Evolutionary conservation across 371 early-diverging fungal genomes (phyloP), one percentile per base, ranked within the genome.

Genomic region (Chytridium lagenaria): DNA sequence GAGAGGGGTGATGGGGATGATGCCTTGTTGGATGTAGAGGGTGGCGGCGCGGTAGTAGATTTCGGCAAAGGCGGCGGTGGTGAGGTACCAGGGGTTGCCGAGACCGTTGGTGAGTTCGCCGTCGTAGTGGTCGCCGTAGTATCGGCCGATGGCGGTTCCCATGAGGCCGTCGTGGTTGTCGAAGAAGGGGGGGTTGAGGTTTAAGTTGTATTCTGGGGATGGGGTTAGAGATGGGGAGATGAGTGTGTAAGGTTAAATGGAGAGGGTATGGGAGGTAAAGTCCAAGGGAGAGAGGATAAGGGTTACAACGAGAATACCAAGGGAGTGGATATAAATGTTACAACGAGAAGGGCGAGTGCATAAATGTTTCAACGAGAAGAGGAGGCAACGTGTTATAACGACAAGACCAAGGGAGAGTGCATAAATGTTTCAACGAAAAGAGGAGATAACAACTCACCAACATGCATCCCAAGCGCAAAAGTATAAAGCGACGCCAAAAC

Each of bases 61-160:
- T 69, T 94, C 92, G 15, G 93, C 89, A 31, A 85, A 61, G 0
- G 86, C 86, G 12, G 84, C 76, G 0, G 93, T 93, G 10, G 85
- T 72, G 19, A 94, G 77, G 37, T 90, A 85, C 94, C 80, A 79
- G 1, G 94, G 93, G 71, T 93, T 92, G 1, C 76, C 76, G 1
- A 19, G 50, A 12, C 52, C 7, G 52, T 30, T 37, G 5, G 72
- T 59, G 5, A 26, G 5, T 19, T 36, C 37, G 39, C 76, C 76
- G 39, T 76, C 68, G 39, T 76, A 76, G 28, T 23, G 28, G 50
- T 76, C 76, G n/a, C 91, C 92, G 0, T 89, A 86, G 71, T 92
- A 93, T 12, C 93, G 76, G 1, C 93, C 93, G 23, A 89, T 81
- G 0, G 90, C 89, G 1, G 81, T 80, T 5, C 52, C 69, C 38